Conservation (phyloP, 768 basidiomycete genomes). For the Phylloporus arenicola region DNA sequence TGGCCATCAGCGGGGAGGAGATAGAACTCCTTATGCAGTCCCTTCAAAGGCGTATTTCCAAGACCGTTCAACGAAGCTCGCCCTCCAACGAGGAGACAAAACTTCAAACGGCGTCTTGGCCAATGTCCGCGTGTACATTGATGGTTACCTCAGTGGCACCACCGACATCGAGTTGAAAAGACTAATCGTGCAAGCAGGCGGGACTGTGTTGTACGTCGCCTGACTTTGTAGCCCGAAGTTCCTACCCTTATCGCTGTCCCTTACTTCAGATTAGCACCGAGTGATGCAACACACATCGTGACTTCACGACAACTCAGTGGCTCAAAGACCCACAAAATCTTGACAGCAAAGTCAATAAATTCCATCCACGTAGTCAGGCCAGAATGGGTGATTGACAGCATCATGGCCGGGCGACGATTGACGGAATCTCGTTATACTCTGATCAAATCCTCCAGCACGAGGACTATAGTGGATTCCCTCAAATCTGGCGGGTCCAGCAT, state of each 20-base stretch:
- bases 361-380: slow-evolving; percentile 63
- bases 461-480: slow-evolving; percentile 38
- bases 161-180: slow-evolving; percentile 80
- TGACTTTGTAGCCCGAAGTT: too few species aligned
- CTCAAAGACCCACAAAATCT: slow-evolving; percentile 61
- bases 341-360: slow-evolving; percentile 46
- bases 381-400: slow-evolving; percentile 70
- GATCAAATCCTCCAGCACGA: slow-evolving; percentile 35
- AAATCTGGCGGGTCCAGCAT: slow-evolving; percentile 14
- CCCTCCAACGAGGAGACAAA: slow-evolving; percentile 21
- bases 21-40: slow-evolving; percentile 20
- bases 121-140: slow-evolving; percentile 59
- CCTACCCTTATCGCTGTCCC: background rate
- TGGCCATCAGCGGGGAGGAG: slow-evolving; percentile 64
- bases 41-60: slow-evolving; percentile 36
- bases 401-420: slow-evolving; percentile 52
- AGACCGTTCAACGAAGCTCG: slow-evolving; percentile 45
- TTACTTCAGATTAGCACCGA: slow-evolving; percentile 43
- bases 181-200: slow-evolving; percentile 61
- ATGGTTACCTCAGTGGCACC: slow-evolving; percentile 63
- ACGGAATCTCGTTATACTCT: slow-evolving; percentile 57
- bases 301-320: slow-evolving; percentile 68
- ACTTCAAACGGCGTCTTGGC: slow-evolving; percentile 25
- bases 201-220: slow-evolving; percentile 52
- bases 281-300: slow-evolving; percentile 72